Conservation (phyloP, 306 rosid species). For the Macrotyloma uniflorum region DNA sequence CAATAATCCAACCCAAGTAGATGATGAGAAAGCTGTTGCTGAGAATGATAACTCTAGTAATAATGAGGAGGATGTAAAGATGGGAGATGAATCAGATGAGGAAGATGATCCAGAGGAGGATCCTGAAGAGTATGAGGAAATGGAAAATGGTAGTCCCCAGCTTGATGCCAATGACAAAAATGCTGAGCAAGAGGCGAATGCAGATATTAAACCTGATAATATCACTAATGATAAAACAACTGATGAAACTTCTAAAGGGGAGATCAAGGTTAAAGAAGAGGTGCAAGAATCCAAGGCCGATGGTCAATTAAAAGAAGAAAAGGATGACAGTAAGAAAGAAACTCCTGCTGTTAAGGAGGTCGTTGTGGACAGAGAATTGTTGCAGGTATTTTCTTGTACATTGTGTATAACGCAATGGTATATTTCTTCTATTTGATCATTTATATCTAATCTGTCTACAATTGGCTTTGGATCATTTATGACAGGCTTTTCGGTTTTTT, state of each 20-base stretch:
- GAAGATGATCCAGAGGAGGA: conserved; percentile 89
- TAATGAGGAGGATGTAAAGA: conserved; percentile 50
- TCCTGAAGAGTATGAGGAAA: conserved; percentile 85
- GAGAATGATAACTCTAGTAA: conserved; percentile 50
- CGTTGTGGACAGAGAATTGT: conserved; percentile 69
- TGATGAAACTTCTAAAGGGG: conserved; percentile 49
- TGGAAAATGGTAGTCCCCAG: conserved; percentile 61
- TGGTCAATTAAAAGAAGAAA: conserved; percentile 43
- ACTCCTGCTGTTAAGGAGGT: conserved; percentile 54
- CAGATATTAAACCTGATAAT: conserved; percentile 50
- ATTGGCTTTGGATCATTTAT: conserved; percentile 31
- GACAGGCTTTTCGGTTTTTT: conserved; percentile 92
- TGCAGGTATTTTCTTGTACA: conserved; percentile 62
- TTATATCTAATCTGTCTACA: background rate
- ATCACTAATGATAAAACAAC: conserved; percentile 45
- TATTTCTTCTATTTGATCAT: conserved; percentile 12
- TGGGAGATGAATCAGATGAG: conserved; percentile 69
- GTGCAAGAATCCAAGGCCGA: conserved; percentile 52
- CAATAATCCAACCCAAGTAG: conserved; percentile 43
- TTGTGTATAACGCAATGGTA: background rate
- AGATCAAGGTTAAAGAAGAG: conserved; percentile 45
- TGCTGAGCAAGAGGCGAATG: conserved; percentile 44
- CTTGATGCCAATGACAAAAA: conserved; percentile 51
- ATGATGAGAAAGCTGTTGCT: conserved; percentile 46
- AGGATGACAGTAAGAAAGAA: conserved; percentile 58